Conservation (phyloP, 306 rosid genomes). For the Delonix regia region DNA sequence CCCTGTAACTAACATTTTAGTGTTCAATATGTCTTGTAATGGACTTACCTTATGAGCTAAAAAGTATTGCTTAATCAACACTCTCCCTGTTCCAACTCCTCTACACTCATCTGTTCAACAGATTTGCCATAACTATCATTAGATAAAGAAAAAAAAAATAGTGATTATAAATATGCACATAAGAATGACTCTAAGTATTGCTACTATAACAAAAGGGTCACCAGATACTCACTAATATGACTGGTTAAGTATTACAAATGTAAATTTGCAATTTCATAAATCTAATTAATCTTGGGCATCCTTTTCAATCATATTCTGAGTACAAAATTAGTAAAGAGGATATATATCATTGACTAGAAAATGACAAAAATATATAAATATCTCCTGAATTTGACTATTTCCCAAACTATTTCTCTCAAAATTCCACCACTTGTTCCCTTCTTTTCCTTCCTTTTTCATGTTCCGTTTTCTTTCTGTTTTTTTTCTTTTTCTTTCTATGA, state of each 20-base stretch:
- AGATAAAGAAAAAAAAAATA: conserved; percentile 39
- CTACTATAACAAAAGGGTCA: conserved; percentile 3
- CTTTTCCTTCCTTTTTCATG: no score
- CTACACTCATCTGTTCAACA: conserved; percentile 64
- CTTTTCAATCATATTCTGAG: neutral
- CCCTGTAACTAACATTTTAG: no score
- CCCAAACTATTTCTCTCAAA: no score
- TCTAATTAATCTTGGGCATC: neutral
- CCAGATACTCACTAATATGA: conserved; percentile 23
- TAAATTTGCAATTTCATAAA: conserved; percentile 14
- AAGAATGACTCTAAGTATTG: conserved; percentile 6
- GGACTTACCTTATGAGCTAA: conserved; percentile 74
- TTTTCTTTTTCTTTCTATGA: no score
- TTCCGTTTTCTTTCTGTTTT: no score
- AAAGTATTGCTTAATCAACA: conserved; percentile 77
- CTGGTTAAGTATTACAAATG: neutral
- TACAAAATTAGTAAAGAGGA: neutral
- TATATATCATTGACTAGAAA: no score
- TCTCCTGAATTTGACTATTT: no score
- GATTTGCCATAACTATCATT: conserved; percentile 62
- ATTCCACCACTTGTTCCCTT: no score
- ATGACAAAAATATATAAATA: no score
- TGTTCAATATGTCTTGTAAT: conserved; percentile 21
- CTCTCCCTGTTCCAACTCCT: conserved; percentile 80
- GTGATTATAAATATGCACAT: conserved; percentile 25